Evolutionary conservation across 2,329 filamentous ascomycete genomes (phyloP).

Genomic region (Diaporthe vexans): DNA sequence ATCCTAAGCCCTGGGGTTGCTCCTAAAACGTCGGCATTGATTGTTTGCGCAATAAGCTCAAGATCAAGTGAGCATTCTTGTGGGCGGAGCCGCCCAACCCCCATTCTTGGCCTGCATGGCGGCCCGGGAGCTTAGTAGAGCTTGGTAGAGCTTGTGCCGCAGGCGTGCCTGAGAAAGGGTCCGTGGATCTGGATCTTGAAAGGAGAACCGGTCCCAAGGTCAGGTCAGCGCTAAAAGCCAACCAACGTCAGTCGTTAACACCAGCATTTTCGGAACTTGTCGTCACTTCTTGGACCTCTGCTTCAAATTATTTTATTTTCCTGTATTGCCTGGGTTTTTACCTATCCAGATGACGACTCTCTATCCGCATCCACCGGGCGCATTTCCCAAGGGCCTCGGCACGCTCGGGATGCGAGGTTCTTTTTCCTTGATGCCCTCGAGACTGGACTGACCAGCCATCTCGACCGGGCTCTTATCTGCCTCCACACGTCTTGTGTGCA

Average conservation of each 20-base stretch:
- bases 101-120: slow-evolving; percentile 27
- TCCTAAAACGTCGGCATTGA: not conserved
- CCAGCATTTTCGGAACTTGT: not conserved
- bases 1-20: not conserved
- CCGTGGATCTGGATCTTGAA: not conserved
- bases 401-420: not conserved
- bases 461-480: not conserved
- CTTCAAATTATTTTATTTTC: not conserved
- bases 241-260: not conserved
- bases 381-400: not conserved
- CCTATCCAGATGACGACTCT: not conserved
- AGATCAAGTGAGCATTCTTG: not conserved
- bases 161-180: slow-evolving; percentile 17
- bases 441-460: not conserved
- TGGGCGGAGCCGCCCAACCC: not conserved
- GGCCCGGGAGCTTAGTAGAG: slow-evolving; percentile 12
- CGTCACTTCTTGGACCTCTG: not conserved
- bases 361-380: not conserved
- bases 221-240: slow-evolving; percentile 24
- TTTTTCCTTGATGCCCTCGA: not conserved
- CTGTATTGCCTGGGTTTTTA: not conserved
- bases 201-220: not conserved
- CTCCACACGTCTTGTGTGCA: not conserved
- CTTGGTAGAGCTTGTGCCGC: slow-evolving; percentile 15
- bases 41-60: not conserved